These are phyloP conservation scores for Diaporthe humulicola DNA, from an alignment of 2,329 filamentous ascomycete species.

Conservation along the genomic window DNA sequence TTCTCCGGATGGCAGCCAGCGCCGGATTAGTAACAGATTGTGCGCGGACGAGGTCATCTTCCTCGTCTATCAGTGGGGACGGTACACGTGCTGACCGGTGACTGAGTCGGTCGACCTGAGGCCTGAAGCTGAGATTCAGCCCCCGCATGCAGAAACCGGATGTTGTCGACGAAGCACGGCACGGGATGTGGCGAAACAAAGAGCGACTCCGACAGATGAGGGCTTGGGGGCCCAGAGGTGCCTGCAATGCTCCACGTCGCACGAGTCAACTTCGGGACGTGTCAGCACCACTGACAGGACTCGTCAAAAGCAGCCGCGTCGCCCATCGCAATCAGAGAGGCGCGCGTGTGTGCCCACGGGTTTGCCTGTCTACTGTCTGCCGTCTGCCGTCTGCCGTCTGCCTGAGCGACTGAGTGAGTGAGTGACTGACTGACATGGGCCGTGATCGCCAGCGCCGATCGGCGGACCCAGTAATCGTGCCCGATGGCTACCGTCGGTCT, in stretches of 20 bases:
- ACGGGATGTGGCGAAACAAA: constrained; percentile 34
- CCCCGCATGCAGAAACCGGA: constrained; percentile 29
- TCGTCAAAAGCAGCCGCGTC: constrained; percentile 20
- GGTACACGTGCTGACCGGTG: constrained; percentile 32
- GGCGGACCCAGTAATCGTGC: constrained; percentile 24
- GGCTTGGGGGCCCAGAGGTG: constrained; percentile 1
- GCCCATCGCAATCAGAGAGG: not conserved
- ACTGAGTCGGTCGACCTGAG: constrained; percentile 12
- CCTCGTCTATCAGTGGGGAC: constrained; percentile 33
- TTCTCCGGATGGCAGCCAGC: constrained; percentile 15
- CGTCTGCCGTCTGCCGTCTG: not conserved
- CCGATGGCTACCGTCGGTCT: constrained; percentile 26
- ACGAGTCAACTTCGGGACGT: constrained; percentile 21
- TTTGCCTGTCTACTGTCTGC: not conserved
- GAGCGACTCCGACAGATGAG: constrained; percentile 30
- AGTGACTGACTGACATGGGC: not conserved
- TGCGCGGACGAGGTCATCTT: constrained; percentile 23
- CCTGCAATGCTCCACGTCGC: constrained; percentile 22
- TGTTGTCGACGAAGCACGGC: constrained; percentile 13
- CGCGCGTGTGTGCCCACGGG: not conserved
- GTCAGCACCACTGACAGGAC: constrained; percentile 17
- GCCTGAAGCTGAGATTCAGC: constrained; percentile 15
- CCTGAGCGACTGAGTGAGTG: not conserved
- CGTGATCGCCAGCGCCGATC: constrained; percentile 15
- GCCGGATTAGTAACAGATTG: not conserved